Evolutionary conservation across 176 grass and related monocot genomes (phyloP), one percentile per base, ranked within the genome.

Genomic region (Musa schizocarpa): DNA sequence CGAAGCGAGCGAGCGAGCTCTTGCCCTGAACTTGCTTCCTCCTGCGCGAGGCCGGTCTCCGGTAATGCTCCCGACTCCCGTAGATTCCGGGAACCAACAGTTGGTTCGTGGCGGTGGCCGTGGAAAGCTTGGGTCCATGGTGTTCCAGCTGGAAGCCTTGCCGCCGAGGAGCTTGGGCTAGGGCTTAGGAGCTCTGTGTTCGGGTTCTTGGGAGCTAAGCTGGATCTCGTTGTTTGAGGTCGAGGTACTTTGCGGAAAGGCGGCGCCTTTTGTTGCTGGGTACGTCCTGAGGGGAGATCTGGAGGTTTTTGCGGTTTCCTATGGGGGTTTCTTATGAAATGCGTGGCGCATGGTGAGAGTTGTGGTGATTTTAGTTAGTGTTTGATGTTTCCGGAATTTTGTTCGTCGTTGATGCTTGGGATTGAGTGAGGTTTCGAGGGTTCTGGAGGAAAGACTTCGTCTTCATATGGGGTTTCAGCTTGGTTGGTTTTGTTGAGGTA

Each of bases 401-500:
- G n/a, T 69, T 69, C 66, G 9, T 69, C 19, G 21, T 49, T 49
- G 66, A 69, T 19, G 29, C 13, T 69, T 19, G 66, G 24, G 66
- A 69, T 69, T 19, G 17, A 69, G 66, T 43, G 25, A 69, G 26
- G 14, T 69, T 48, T 48, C 49, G 14, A 16, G 19, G 63, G 66
- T 69, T n/a, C 22, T 69, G 14, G 66, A 8, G 49, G 26, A 5
- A 26, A 49, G 22, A 50, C 8, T 12, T 7, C 19, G 49, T 69
- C 13, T 49, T 49, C 14, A 8, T n/a, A 50, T 49, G 27, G 29
- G 66, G 8, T 69, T 69, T 48, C 0, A 48, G 27, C 19, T 69
- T 17, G 65, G 26, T 68, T 29, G 65, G 17, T 68, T 68, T 68
- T 24, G 65, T 69, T 50, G 66, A 69, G 66, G 14, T 22, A 65